Conservation (phyloP, 805 yeast genomes). For the Candida koratica region DNA sequence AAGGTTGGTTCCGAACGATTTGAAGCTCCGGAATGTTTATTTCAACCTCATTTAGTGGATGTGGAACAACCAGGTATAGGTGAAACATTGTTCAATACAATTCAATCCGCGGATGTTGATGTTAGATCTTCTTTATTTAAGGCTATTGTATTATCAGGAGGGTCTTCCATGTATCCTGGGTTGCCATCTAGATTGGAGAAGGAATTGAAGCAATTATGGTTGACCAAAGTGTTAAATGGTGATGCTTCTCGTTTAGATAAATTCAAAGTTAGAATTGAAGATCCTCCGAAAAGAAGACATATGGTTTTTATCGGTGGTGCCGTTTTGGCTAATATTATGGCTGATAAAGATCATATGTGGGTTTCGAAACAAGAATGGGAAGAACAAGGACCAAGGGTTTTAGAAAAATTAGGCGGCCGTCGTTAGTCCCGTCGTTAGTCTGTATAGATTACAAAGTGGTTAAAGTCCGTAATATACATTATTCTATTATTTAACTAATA, state of each 20-base stretch:
- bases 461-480: slow-evolving; percentile 5
- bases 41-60: slow-evolving; percentile 93
- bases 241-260: slow-evolving; percentile 84
- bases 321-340: slow-evolving; percentile 95
- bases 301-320: slow-evolving; percentile 99
- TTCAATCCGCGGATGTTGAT: slow-evolving; percentile 93
- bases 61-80: slow-evolving; percentile 97
- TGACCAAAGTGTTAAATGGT: slow-evolving; percentile 78
- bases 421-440: slow-evolving; percentile 2
- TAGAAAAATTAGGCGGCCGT: slow-evolving; percentile 90
- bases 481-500: slow-evolving; percentile 19
- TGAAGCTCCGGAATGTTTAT: slow-evolving; percentile 94
- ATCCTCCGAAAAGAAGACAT: slow-evolving; percentile 97
- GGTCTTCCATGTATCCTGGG: slow-evolving; percentile 98
- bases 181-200: slow-evolving; percentile 92
- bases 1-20: slow-evolving; percentile 94
- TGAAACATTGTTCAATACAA: slow-evolving; percentile 84
- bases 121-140: slow-evolving; percentile 82
- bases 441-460: slow-evolving; percentile 4
- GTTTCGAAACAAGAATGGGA: slow-evolving; percentile 94
- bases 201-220: slow-evolving; percentile 95
- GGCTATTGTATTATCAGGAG: slow-evolving; percentile 94
- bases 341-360: slow-evolving; percentile 99
- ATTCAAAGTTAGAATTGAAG: slow-evolving; percentile 95
- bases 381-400: slow-evolving; percentile 85